Conservation (phyloP, 352 stramenopile genomes). For the Globisporangium recalcitrans region DNA sequence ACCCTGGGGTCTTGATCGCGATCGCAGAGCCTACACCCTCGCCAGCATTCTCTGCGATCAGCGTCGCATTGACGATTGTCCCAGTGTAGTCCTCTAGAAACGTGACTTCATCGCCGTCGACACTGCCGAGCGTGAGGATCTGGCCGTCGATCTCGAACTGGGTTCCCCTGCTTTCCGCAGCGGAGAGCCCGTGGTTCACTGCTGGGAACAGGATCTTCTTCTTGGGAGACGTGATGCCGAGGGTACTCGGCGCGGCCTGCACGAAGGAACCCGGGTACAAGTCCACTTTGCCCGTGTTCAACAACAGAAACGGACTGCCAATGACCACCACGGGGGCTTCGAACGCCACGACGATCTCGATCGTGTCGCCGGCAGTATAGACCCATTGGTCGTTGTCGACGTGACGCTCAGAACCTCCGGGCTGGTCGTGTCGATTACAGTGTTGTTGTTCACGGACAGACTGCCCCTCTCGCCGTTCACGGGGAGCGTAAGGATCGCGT, state of each 20-base stretch:
- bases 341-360: constrained; percentile 54
- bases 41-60: constrained; percentile 4
- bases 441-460: constrained; percentile 63
- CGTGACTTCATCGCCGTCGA: constrained; percentile 37
- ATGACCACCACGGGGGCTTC: constrained; percentile 55
- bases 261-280: constrained; percentile 52
- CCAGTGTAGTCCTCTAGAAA: constrained; percentile 53
- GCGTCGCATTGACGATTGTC: constrained; percentile 29
- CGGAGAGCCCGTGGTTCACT: constrained; percentile 41
- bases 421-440: constrained; percentile 62
- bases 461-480: constrained; percentile 50
- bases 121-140: constrained; percentile 44
- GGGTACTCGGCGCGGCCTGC: constrained; percentile 26
- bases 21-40: constrained; percentile 15
- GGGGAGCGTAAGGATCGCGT: constrained; percentile 44
- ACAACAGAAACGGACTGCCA: constrained; percentile 34
- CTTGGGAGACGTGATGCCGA: background rate
- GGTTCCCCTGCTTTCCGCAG: constrained; percentile 27
- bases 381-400: constrained; percentile 24
- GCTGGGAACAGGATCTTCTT: constrained; percentile 51
- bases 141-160: constrained; percentile 53
- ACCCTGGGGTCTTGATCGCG: constrained; percentile 43
- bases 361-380: constrained; percentile 62
- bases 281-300: constrained; percentile 47
- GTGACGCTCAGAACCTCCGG: constrained; percentile 43